Conservation (phyloP, 2,329 filamentous ascomycete genomes). For the Botrytis hyacinthi region DNA sequence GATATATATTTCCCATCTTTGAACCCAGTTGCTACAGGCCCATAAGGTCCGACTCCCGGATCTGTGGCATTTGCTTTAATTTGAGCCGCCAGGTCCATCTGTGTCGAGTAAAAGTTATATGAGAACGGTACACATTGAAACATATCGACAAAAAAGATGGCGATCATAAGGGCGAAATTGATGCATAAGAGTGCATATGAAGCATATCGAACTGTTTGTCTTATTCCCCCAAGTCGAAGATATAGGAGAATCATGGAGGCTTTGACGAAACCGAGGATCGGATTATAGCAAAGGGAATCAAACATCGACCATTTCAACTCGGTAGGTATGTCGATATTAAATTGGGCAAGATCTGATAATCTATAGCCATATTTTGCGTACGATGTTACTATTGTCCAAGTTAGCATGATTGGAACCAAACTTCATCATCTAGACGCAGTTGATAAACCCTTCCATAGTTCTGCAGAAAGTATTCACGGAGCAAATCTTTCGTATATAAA, state of each 20-base stretch:
- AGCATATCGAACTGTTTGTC: slow-evolving; percentile 18
- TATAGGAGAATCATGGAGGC: slow-evolving; percentile 47
- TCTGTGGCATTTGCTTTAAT: slow-evolving; percentile 16
- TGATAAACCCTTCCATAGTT: not conserved
- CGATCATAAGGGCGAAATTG: slow-evolving; percentile 39
- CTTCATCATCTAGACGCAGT: not conserved
- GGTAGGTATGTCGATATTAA: not conserved
- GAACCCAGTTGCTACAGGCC: slow-evolving; percentile 21
- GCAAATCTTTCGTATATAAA: not conserved
- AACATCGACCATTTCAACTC: slow-evolving; percentile 32
- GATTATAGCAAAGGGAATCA: slow-evolving; percentile 43
- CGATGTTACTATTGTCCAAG: slow-evolving; percentile 23
- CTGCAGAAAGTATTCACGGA: not conserved
- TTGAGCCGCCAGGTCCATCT: slow-evolving; percentile 22
- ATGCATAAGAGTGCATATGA: slow-evolving; percentile 21
- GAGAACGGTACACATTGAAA: slow-evolving; percentile 41
- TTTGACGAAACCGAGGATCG: slow-evolving; percentile 48
- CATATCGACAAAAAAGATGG: slow-evolving; percentile 42
- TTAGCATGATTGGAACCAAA: not conserved
- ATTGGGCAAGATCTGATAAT: slow-evolving; percentile 15
- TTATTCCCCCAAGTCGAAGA: slow-evolving; percentile 43
- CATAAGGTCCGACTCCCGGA: slow-evolving; percentile 11
- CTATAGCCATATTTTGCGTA: slow-evolving; percentile 29
- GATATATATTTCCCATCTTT: slow-evolving; percentile 25
- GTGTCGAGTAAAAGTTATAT: slow-evolving; percentile 21